Evolutionary conservation across 2,329 filamentous ascomycete species (phyloP).

Genomic region (Cladosporium austrohemisphaericum): DNA sequence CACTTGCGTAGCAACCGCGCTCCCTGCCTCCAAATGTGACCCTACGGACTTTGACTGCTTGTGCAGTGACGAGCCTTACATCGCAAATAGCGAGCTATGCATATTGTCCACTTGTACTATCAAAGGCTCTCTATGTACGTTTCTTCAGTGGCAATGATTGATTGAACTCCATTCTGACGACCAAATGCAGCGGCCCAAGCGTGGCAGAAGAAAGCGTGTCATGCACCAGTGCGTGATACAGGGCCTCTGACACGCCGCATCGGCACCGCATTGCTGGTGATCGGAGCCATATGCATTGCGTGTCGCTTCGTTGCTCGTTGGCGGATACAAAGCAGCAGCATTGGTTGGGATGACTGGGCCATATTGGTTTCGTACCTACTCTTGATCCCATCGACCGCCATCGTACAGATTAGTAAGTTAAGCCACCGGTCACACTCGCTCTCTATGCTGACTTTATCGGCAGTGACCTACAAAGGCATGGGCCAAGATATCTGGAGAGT

Average conservation of each 20-base stretch:
- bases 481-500: conserved; percentile 1
- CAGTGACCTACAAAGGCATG: neutral
- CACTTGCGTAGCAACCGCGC: neutral
- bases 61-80: neutral
- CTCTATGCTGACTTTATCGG: neutral
- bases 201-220: conserved; percentile 3
- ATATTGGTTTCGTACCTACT: neutral
- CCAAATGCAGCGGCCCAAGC: neutral
- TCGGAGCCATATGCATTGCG: neutral
- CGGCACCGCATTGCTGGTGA: neutral
- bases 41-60: neutral
- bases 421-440: neutral
- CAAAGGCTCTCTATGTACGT: neutral
- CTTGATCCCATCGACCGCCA: conserved; percentile 1
- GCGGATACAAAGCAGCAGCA: neutral
- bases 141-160: neutral
- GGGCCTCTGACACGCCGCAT: neutral
- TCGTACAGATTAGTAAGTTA: neutral
- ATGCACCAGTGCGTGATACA: neutral
- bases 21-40: neutral
- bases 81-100: neutral
- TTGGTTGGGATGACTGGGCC: neutral
- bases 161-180: too few relatives aligned
- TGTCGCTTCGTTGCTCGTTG: neutral
- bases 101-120: neutral